Conservation (phyloP, 371 early-diverging fungal genomes). For the Mortierella sp. region DNA sequence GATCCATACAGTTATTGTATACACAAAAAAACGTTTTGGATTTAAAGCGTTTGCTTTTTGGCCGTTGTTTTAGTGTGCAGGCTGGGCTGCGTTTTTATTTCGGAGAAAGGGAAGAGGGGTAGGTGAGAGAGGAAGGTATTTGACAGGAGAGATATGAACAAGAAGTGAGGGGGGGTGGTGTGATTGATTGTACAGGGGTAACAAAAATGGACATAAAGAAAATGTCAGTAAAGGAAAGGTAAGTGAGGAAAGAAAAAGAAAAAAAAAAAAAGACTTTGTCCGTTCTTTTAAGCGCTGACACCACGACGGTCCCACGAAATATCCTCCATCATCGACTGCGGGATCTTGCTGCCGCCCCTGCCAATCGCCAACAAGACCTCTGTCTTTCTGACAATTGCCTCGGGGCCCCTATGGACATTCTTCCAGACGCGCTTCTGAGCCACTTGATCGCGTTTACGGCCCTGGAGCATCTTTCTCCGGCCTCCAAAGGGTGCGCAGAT, state of each 20-base stretch:
- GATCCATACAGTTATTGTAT: neutral
- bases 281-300: neutral
- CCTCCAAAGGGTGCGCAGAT: slow-evolving; percentile 47
- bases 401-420: slow-evolving; percentile 29
- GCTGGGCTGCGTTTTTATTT: too few species aligned
- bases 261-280: too few species aligned
- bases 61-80: too few species aligned
- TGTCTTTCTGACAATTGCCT: slow-evolving; percentile 30
- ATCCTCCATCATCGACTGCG: slow-evolving; percentile 41
- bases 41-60: neutral
- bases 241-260: neutral
- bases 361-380: slow-evolving; percentile 44
- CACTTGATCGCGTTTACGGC: slow-evolving; percentile 16
- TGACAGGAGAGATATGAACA: neutral
- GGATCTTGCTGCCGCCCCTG: slow-evolving; percentile 33
- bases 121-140: slow-evolving; percentile 1
- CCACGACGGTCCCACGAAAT: slow-evolving; percentile 45
- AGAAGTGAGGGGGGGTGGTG: neutral
- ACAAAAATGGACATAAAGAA: neutral
- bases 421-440: slow-evolving; percentile 45
- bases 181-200: neutral
- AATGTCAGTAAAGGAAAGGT: neutral
- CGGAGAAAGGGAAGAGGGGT: neutral
- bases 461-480: slow-evolving; percentile 28
- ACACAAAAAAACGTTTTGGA: neutral